phyloP scores from a whole-genome alignment of 2,329 filamentous ascomycete genomes.

The Fusarium devonianum region DNA sequence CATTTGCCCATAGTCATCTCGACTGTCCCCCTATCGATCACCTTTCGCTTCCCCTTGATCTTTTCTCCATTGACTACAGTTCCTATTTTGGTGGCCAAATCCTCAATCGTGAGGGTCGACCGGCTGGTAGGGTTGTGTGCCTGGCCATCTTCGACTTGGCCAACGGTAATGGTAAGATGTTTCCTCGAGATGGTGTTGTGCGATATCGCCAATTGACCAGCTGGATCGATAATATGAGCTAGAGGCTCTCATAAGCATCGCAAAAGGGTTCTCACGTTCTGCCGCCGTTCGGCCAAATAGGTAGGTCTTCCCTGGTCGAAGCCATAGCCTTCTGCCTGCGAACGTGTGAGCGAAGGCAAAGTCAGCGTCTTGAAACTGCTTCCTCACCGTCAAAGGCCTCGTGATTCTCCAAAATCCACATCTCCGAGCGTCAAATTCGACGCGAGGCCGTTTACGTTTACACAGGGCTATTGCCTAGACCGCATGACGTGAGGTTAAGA shows the following conservation, averaged over 20 bases:
- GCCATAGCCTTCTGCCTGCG: slow-evolving; percentile 70
- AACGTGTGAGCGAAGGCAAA: slow-evolving; percentile 10
- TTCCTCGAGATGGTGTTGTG: slow-evolving; percentile 88
- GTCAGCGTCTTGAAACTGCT: too few relatives aligned
- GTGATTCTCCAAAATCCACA: slow-evolving; percentile 72
- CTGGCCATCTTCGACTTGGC: slow-evolving; percentile 68
- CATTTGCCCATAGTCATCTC: slow-evolving; percentile 77
- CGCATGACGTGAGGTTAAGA: slow-evolving; percentile 38
- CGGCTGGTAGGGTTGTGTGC: slow-evolving; percentile 70
- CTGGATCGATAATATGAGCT: slow-evolving; percentile 49
- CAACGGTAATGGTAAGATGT: slow-evolving; percentile 81
- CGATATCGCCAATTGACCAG: slow-evolving; percentile 72
- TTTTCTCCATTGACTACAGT: slow-evolving; percentile 78
- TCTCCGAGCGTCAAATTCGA: slow-evolving; percentile 43
- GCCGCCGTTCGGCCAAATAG: slow-evolving; percentile 81
- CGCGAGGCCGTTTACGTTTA: slow-evolving; percentile 26
- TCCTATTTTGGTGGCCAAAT: slow-evolving; percentile 84
- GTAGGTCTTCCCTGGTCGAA: slow-evolving; percentile 84
- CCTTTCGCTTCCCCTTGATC: slow-evolving; percentile 67
- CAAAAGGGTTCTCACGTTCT: slow-evolving; percentile 59
- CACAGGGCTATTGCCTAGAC: slow-evolving; percentile 18
- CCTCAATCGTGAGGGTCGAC: slow-evolving; percentile 76
- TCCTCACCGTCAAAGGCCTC: slow-evolving; percentile 57
- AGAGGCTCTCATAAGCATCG: too few relatives aligned
- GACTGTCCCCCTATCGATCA: slow-evolving; percentile 60